A percentile compares a stretch with the other conserved stretches of the same genome.
These are phyloP conservation scores for Aspergillus texensis DNA, from an alignment of 2,329 filamentous ascomycete species.

Conservation along the genomic window DNA sequence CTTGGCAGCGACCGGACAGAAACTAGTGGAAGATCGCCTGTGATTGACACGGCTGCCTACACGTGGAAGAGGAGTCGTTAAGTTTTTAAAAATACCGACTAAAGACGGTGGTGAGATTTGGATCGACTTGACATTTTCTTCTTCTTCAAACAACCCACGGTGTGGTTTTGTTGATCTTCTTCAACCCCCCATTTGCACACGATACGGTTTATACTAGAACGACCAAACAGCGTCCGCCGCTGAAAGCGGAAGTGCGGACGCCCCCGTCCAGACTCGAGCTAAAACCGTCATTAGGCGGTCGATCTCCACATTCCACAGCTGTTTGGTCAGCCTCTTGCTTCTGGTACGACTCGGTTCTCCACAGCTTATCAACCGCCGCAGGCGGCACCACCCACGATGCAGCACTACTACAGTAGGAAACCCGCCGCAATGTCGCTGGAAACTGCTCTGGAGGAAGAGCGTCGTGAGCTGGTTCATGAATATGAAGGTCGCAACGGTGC, in stretches of 20 bases:
- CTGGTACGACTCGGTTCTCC: slow-evolving; percentile 21
- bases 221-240: not conserved
- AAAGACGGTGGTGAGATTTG: not conserved
- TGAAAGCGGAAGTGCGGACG: slow-evolving; percentile 1
- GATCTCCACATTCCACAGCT: slow-evolving; percentile 17
- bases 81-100: slow-evolving; percentile 1
- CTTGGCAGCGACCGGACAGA: not conserved
- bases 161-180: not conserved
- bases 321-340: slow-evolving; percentile 19
- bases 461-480: slow-evolving; percentile 70
- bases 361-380: slow-evolving; percentile 28
- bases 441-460: slow-evolving; percentile 75
- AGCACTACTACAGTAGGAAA: slow-evolving; percentile 27
- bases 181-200: not conserved
- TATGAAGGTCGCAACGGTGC: slow-evolving; percentile 55
- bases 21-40: slow-evolving; percentile 7
- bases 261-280: slow-evolving; percentile 1
- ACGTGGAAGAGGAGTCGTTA: slow-evolving; percentile 4
- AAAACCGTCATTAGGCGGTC: slow-evolving; percentile 8
- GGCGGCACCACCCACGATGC: slow-evolving; percentile 26
- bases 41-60: slow-evolving; percentile 5
- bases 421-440: slow-evolving; percentile 69
- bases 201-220: not conserved
- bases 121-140: not conserved
- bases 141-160: not conserved